phyloP scores from a whole-genome alignment of 2,329 filamentous ascomycete species.

The Diaporthe destruens region DNA sequence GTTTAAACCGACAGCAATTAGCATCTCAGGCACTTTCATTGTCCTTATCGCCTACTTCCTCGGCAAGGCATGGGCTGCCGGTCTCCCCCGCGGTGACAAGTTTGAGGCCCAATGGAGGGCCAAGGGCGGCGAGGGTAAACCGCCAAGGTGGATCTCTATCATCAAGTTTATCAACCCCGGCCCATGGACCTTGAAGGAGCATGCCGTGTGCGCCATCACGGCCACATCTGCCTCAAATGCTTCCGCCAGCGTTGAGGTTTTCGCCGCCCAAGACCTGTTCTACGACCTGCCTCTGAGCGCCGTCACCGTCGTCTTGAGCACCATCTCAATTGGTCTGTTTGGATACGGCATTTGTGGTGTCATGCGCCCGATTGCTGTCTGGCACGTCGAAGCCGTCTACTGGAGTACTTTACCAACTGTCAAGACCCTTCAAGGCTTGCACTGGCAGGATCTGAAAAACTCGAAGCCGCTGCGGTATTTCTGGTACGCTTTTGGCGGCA shows the following conservation, averaged over 20 bases:
- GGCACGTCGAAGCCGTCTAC: conserved; percentile 68
- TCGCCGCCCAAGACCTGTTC: conserved; percentile 64
- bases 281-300: conserved; percentile 61
- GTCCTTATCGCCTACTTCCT: conserved; percentile 69
- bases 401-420: conserved; percentile 66
- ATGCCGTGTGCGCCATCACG: conserved; percentile 66
- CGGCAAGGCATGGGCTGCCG: conserved; percentile 60
- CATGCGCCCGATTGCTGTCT: conserved; percentile 66
- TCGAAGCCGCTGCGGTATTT: conserved; percentile 65
- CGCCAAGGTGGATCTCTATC: conserved; percentile 56
- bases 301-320: conserved; percentile 60
- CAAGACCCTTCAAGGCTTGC: conserved; percentile 66
- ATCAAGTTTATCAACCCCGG: conserved; percentile 63
- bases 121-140: conserved; percentile 54
- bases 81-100: conserved; percentile 66
- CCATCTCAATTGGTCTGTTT: conserved; percentile 67
- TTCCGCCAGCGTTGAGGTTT: conserved; percentile 55
- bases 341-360: conserved; percentile 67
- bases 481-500: conserved; percentile 63
- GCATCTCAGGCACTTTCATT: conserved; percentile 66
- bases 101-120: conserved; percentile 61
- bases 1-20: conserved; percentile 65
- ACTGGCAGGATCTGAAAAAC: conserved; percentile 64
- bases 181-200: conserved; percentile 68
- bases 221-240: conserved; percentile 67